A percentile compares a stretch with the other conserved stretches of the same genome.
phyloP scores from a whole-genome alignment of 2,329 filamentous ascomycete genomes.

The Metarhizium rileyi region DNA sequence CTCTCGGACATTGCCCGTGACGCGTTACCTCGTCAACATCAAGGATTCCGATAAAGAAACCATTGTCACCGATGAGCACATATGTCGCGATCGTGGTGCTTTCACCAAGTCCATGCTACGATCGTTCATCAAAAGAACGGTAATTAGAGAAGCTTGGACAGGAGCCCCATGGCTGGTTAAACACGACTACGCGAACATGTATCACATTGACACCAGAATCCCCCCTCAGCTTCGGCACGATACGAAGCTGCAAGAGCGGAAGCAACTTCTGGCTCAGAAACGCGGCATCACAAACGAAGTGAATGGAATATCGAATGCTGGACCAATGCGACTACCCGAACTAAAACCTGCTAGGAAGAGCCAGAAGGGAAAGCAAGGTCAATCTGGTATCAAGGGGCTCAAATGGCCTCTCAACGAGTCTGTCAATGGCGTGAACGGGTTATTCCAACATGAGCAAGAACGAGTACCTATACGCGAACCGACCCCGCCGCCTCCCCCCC shows the following conservation, averaged over 20 bases:
- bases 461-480: constrained; percentile 18
- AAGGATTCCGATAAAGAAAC: constrained; percentile 63
- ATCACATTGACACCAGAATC: constrained; percentile 79
- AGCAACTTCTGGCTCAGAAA: constrained; percentile 58
- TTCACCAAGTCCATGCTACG: constrained; percentile 93
- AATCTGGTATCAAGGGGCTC: constrained; percentile 33
- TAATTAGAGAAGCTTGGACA: constrained; percentile 85
- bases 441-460: constrained; percentile 1
- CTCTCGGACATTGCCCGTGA: constrained; percentile 58
- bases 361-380: constrained; percentile 47
- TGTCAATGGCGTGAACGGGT: constrained; percentile 26
- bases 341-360: constrained; percentile 65
- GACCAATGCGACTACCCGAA: constrained; percentile 55
- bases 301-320: constrained; percentile 30
- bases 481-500: constrained; percentile 50
- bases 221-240: constrained; percentile 76
- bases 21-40: constrained; percentile 72
- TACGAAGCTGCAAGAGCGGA: constrained; percentile 67
- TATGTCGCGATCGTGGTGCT: constrained; percentile 77
- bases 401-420: constrained; percentile 25
- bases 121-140: constrained; percentile 89
- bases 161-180: constrained; percentile 97
- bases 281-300: constrained; percentile 42
- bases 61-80: constrained; percentile 69
- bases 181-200: constrained; percentile 69